Evolutionary conservation across 2,329 filamentous ascomycete species (phyloP), one percentile per base, ranked within the genome.

Genomic region (Cladorrhinum sp.): DNA sequence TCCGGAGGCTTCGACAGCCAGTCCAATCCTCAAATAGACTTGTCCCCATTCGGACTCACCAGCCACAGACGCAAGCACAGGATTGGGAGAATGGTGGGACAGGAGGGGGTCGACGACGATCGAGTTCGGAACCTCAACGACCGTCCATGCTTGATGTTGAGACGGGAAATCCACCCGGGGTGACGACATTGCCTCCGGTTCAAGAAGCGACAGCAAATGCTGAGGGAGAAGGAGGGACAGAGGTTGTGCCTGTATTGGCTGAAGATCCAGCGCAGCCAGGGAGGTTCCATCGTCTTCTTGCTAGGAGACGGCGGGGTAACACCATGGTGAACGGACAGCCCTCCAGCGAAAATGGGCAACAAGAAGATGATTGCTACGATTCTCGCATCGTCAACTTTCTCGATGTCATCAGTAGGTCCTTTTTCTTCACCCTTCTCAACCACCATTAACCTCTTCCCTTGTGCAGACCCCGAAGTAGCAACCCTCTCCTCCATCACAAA

Each of bases 401-500:
- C 5, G 71, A 72, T 58, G 69, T 70, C n/a, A 63, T 72, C 49
- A 68, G 69, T 70, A 20, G 16, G 65, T 54, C 5, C 18, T n/a
- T 23, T 46, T 10, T 24, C 39, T 24, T 9, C 10, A 14, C 18
- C 16, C 26, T 53, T 10, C 52, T 20, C 49, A 6, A 48, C 50
- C 5, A 2, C 2, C 8, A 8, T 51, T 62, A 33, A 62, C 53
- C 12, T n/a, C 10, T 16, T 16, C 9, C 10, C 7, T 28, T 2
- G 7, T 2, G 53, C 65, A 92, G 91, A 96, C 68, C 91, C 91
- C 48, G 90, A 96, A 75, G 87, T 96, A 2, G 86, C 90, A 36
- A 91, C 91, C 0, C 77, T 96, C 2, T 91, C 90, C 0, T 94
- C 91, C 14, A 82, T 96, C 9, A 96, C 90, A 49, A 96, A 96